Percentiles rank a stretch among this genome's conserved stretches.
phyloP scores from a whole-genome alignment of 2,329 filamentous ascomycete species.

The Atkinsonella hypoxylon region DNA sequence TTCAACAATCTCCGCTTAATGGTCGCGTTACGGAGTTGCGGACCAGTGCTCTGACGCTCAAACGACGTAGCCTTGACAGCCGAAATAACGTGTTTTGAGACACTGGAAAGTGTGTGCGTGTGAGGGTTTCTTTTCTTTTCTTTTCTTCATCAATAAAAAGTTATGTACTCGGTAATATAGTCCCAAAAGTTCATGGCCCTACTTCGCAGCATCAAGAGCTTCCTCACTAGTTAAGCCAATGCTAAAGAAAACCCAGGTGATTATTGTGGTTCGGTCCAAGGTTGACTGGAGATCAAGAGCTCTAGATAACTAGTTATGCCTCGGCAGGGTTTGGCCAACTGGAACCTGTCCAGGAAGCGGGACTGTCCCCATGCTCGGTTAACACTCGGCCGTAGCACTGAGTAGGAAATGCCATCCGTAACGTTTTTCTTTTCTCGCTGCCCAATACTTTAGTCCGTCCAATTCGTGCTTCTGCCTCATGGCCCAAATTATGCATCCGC shows the following conservation, averaged over 20 bases:
- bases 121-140: no score
- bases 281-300: no score
- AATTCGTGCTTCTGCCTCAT: neutral
- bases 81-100: no score
- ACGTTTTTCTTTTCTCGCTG: constrained; percentile 16
- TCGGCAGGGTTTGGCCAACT: constrained; percentile 26
- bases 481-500: neutral
- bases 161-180: no score
- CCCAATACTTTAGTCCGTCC: constrained; percentile 13
- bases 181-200: no score
- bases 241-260: no score
- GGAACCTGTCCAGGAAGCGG: constrained; percentile 28
- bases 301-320: neutral
- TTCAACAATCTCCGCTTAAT: neutral
- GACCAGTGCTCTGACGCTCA: no score
- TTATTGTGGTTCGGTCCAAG: no score
- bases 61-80: neutral
- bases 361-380: constrained; percentile 10
- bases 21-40: neutral
- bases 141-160: no score
- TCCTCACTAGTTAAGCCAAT: no score
- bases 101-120: no score
- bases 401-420: neutral
- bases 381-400: constrained; percentile 6
- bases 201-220: no score